Evolutionary conservation across 1,139 yeast species (phyloP).

Genomic region (Lodderomyces parapsilosis): DNA sequence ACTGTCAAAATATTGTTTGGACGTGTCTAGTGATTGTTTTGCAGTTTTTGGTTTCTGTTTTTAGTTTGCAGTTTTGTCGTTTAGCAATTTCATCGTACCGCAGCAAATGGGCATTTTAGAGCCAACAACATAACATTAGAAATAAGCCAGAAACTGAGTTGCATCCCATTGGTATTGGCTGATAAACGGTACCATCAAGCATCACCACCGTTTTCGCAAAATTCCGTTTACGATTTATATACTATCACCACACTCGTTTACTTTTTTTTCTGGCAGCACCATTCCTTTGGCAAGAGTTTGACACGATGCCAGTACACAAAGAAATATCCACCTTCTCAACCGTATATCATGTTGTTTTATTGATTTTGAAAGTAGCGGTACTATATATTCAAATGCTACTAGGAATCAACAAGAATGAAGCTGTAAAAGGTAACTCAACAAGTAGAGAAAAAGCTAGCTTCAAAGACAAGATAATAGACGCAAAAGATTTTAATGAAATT

Average conservation of each 20-base stretch:
- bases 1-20: neutral
- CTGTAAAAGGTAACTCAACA: neutral
- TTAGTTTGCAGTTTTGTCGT: neutral
- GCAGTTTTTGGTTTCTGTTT: neutral
- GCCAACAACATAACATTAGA: no score
- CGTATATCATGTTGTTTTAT: conserved; percentile 9
- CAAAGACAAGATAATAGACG: conserved; percentile 17
- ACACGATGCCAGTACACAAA: conserved; percentile 13
- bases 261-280: neutral
- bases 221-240: no score
- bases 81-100: neutral
- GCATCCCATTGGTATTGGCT: no score
- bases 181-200: no score
- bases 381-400: conserved; percentile 4
- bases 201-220: no score
- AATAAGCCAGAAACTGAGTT: no score
- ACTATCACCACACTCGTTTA: neutral
- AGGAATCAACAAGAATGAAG: neutral
- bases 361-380: conserved; percentile 8
- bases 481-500: conserved; percentile 51
- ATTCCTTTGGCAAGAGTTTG: neutral
- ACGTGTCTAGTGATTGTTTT: neutral
- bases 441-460: neutral
- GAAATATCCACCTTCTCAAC: conserved; percentile 12
- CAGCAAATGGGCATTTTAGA: no score